A percentile compares a stretch with the other conserved stretches of the same genome.
Evolutionary conservation across 169 alveolate genomes (phyloP).

Genomic region (Neospora caninum): DNA sequence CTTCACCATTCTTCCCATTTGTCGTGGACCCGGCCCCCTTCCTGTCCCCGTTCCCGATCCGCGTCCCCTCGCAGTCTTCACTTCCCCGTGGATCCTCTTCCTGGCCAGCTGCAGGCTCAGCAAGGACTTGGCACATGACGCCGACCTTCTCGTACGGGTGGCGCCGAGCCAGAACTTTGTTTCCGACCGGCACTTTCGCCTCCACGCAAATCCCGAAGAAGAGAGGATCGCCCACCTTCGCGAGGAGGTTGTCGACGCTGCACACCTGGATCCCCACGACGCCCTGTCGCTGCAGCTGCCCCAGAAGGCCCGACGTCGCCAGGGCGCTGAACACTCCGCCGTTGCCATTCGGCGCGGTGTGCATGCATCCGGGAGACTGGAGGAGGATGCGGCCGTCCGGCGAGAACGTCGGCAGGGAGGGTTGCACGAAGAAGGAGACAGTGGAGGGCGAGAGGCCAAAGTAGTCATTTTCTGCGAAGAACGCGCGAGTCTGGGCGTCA

Average conservation of each 20-base stretch:
- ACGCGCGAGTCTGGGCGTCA: not conserved
- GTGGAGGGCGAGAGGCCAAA: not conserved
- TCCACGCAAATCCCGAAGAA: constrained; percentile 44
- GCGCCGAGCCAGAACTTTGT: constrained; percentile 15
- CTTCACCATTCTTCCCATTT: not conserved
- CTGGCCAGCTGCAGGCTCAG: not conserved
- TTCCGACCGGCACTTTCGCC: not conserved
- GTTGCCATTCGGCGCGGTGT: constrained; percentile 42
- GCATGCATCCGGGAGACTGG: not conserved
- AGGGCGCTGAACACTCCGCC: constrained; percentile 41
- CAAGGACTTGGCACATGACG: constrained; percentile 21
- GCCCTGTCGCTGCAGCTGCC: not conserved
- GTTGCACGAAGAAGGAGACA: constrained; percentile 26
- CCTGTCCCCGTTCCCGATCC: not conserved
- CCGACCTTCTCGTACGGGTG: constrained; percentile 33
- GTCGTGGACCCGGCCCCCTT: not conserved
- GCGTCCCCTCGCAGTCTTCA: not conserved
- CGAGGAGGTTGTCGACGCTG: constrained; percentile 43
- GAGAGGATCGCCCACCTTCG: constrained; percentile 23
- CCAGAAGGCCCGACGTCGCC: not conserved
- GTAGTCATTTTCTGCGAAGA: not conserved
- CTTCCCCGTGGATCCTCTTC: too few species aligned
- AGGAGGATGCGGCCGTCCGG: not conserved
- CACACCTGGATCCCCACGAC: constrained; percentile 18
- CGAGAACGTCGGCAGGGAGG: constrained; percentile 7